Base-by-base conservation (phyloP, 106 monocot species). In the Acorus calamus region DNA sequence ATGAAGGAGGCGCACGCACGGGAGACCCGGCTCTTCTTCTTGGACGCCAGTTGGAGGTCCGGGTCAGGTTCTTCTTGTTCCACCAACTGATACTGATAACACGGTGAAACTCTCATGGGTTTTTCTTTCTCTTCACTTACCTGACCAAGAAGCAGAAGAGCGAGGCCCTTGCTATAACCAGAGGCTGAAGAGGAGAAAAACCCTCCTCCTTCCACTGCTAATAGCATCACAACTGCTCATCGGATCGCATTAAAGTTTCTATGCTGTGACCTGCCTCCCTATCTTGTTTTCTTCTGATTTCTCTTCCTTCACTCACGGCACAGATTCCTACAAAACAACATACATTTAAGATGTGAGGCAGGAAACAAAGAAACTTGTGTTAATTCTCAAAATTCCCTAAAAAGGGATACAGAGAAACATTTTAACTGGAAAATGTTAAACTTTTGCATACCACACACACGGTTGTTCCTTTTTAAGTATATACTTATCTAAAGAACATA, bases 141-240 rank as follows among this genome's bases (percentile, higher is more conserved):
- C 47, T 67, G 78, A 11, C 94, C 84, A 53, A 87, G 68, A 7
- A 96, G 76, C 57, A 96, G 69, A 73, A 96, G 82, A 4, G 78
- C 66, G 57, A 96, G 75, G 47, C 90, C 90, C 64, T 82, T 83
- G 61, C 79, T 87, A 53, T 90, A 96, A 28, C 90, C 94, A 46
- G 90, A 84, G 28, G 90, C 90, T 62, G 94, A 96, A 62, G 94
- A 91, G 61, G 94, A 87, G 59, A 96, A 91, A 69, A 96, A 96
- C 2, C 90, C 90, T 55, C 94, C 89, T 81, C 93, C 94, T 87
- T 90, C 94, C 45, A 90, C 87, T 56, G 94, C 79, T 49, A 96
- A 69, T 42, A 90, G 74, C 94, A 96, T 90, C 59, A 64, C 61
- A 59, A 58, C 75, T 58, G 69, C 62, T 87, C 82, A 87, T 82